phyloP scores from a whole-genome alignment of 306 rosid species.

The Leucaena leucocephala region DNA sequence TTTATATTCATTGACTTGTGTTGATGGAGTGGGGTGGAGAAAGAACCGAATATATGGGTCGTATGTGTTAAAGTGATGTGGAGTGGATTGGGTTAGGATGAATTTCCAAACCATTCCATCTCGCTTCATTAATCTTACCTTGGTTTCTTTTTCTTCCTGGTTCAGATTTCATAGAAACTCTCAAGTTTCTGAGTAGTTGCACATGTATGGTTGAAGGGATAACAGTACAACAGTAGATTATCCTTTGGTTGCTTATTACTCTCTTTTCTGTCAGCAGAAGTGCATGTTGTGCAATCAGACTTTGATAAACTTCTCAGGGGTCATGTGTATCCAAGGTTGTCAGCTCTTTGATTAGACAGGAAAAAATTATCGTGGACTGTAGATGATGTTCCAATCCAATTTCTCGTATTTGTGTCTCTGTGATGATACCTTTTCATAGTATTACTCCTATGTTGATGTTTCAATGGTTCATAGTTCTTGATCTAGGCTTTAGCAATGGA shows the following conservation, averaged over 20 bases:
- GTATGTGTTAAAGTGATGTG: neutral
- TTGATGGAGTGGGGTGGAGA: neutral
- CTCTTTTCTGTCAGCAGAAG: neutral
- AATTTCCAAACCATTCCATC: too few relatives aligned
- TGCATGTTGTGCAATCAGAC: neutral
- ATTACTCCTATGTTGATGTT: neutral
- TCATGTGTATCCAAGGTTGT: neutral
- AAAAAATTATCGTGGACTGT: neutral
- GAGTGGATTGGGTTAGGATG: too few relatives aligned
- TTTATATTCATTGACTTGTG: neutral
- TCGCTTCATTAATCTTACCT: too few relatives aligned
- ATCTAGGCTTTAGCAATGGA: neutral
- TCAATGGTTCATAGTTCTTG: constrained; percentile 4
- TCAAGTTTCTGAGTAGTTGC: neutral
- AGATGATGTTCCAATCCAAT: neutral
- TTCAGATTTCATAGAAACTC: too few relatives aligned
- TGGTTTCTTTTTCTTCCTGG: too few relatives aligned
- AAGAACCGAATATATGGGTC: neutral
- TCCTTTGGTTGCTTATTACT: neutral
- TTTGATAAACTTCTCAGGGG: neutral
- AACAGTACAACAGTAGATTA: neutral
- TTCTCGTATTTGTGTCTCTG: neutral
- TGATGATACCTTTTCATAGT: neutral
- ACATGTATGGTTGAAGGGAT: neutral
- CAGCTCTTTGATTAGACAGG: neutral